phyloP scores from a whole-genome alignment of 2,329 filamentous ascomycete genomes.

The Chaetothyriales sp. region DNA sequence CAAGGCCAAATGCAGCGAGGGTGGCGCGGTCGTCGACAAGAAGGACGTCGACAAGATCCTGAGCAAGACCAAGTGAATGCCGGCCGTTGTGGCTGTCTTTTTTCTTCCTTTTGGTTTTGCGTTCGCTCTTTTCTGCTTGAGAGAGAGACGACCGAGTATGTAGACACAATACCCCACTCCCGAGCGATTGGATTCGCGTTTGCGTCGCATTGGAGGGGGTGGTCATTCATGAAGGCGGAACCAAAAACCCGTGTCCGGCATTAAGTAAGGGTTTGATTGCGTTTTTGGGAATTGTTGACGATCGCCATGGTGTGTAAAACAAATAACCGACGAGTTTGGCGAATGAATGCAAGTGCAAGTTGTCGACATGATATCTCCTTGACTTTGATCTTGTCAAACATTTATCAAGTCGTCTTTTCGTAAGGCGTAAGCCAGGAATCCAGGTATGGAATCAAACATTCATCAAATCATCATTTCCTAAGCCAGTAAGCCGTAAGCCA shows the following conservation, averaged over 20 bases:
- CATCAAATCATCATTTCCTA: background rate
- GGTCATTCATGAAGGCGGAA: background rate
- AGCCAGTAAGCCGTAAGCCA: no score
- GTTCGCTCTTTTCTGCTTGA: background rate
- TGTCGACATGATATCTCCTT: background rate
- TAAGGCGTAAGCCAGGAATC: no score
- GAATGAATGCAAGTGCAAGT: background rate
- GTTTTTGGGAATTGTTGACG: background rate
- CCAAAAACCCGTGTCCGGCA: background rate
- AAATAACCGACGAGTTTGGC: background rate
- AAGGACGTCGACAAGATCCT: constrained; percentile 74
- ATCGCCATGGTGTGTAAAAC: background rate
- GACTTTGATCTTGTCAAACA: background rate
- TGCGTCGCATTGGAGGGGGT: background rate
- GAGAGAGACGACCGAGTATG: background rate
- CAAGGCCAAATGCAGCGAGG: constrained; percentile 87
- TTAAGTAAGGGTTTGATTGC: background rate
- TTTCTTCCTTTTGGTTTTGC: no score
- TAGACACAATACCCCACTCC: background rate
- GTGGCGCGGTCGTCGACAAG: constrained; percentile 77
- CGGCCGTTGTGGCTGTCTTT: no score
- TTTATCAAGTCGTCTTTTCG: background rate
- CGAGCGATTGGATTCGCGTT: background rate
- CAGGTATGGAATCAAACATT: background rate
- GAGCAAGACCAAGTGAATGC: constrained; percentile 20